Percentiles rank a stretch among this genome's conserved stretches.
These are phyloP conservation scores for Aureobasidium namibiae DNA, from an alignment of 2,329 filamentous ascomycete species.

Conservation along the genomic window DNA sequence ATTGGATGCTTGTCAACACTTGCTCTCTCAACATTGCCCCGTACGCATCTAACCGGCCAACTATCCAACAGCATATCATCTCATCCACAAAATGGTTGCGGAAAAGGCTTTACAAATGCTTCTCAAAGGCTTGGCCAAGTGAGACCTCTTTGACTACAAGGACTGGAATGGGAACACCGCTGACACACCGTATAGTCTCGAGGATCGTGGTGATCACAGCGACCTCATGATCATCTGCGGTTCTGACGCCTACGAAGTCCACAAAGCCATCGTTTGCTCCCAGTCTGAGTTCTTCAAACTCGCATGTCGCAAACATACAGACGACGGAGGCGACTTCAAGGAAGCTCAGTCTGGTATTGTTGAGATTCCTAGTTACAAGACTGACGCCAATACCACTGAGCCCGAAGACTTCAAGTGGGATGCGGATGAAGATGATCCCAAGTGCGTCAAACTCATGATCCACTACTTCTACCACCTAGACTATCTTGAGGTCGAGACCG, in stretches of 20 bases:
- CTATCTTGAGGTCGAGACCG: slow-evolving; percentile 7
- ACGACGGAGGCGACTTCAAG: slow-evolving; percentile 6
- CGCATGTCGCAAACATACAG: slow-evolving; percentile 11
- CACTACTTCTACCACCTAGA: slow-evolving; percentile 22
- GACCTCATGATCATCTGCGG: slow-evolving; percentile 20
- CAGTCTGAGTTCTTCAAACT: slow-evolving; percentile 20
- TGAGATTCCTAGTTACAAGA: not conserved
- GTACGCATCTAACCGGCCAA: too few species aligned
- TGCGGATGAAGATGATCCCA: slow-evolving; percentile 19
- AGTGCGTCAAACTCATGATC: slow-evolving; percentile 20
- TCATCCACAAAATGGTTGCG: not conserved
- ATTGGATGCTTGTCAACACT: too few species aligned
- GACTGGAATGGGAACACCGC: not conserved
- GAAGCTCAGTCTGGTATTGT: not conserved
- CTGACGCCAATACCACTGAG: not conserved
- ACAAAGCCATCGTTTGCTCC: slow-evolving; percentile 20
- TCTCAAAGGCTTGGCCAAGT: not conserved
- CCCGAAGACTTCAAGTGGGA: not conserved
- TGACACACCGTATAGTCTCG: not conserved
- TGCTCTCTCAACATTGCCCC: not conserved
- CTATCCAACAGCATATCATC: not conserved
- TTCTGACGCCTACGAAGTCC: slow-evolving; percentile 17
- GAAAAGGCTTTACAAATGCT: not conserved
- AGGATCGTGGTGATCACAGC: slow-evolving; percentile 13
- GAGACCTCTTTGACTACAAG: not conserved